Evolutionary conservation across 768 basidiomycete genomes (phyloP).

Genomic region (Naganishia vaughanmartiniae): DNA sequence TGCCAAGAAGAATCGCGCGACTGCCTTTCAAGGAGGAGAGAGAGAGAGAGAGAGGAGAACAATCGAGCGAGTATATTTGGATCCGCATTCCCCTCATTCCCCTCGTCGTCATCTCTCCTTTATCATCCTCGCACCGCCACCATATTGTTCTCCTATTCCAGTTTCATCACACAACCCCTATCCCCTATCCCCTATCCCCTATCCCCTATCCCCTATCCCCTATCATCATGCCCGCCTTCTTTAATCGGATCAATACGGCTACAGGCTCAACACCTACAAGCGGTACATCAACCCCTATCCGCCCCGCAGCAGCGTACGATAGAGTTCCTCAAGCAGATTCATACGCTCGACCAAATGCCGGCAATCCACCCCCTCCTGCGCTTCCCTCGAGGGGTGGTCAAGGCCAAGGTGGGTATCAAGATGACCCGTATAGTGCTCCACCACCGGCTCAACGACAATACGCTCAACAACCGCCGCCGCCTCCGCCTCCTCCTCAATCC

Average conservation of each 20-base stretch:
- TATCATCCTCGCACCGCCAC: neutral
- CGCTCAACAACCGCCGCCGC: too few species aligned
- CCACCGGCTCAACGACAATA: neutral
- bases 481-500: too few species aligned
- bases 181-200: neutral
- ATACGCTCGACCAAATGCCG: neutral
- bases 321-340: conserved; percentile 7
- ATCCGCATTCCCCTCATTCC: neutral
- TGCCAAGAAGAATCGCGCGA: too few species aligned
- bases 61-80: conserved; percentile 21
- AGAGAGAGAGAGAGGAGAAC: neutral
- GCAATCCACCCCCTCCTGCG: neutral
- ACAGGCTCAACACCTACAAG: neutral
- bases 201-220: neutral
- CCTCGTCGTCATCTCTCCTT: conserved; percentile 18
- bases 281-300: conserved; percentile 1
- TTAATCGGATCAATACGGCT: conserved; percentile 1
- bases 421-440: conserved; percentile 9
- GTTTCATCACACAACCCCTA: too few species aligned
- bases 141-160: neutral
- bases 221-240: conserved; percentile 22
- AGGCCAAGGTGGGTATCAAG: conserved; percentile 10
- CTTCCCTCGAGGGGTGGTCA: conserved; percentile 7
- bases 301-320: conserved; percentile 14
- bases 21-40: too few species aligned